These are phyloP conservation scores for Pseudogymnoascus sp. DNA, from an alignment of 2,329 filamentous ascomycete genomes.

Conservation along the genomic window DNA sequence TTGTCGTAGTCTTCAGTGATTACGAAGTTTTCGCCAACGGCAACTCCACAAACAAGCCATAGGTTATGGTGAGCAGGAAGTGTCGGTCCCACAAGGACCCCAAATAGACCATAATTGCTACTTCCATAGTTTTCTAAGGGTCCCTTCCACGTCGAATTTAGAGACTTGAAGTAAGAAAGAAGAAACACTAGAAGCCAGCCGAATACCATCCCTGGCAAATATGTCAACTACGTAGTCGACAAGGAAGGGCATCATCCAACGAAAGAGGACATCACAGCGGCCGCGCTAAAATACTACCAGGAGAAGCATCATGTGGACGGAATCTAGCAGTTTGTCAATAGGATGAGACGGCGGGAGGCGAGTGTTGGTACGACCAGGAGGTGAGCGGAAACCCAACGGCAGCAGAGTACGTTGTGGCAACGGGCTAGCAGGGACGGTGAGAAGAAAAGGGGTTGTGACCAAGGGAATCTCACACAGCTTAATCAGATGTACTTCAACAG, in stretches of 20 bases:
- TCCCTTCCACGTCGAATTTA: neutral
- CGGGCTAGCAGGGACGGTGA: too few species aligned
- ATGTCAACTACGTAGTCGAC: neutral
- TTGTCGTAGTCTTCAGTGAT: neutral
- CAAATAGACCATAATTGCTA: neutral
- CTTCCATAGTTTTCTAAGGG: neutral
- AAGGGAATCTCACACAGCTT: too few species aligned
- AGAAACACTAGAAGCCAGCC: neutral
- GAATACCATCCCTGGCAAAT: neutral
- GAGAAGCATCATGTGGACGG: too few species aligned
- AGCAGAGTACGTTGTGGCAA: too few species aligned
- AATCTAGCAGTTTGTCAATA: neutral
- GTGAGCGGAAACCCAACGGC: too few species aligned
- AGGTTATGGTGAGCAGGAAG: neutral
- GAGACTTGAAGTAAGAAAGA: neutral
- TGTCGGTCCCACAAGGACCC: neutral
- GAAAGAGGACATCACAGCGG: too few species aligned
- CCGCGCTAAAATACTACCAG: too few species aligned
- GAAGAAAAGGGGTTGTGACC: too few species aligned
- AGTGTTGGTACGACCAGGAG: too few species aligned
- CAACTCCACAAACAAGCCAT: neutral
- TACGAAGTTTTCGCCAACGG: neutral
- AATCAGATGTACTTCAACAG: too few species aligned
- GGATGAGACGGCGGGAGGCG: neutral
- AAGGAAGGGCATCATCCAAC: neutral